Percentiles rank a stretch among this genome's conserved stretches.
Evolutionary conservation across 257 asterid genomes (phyloP).

Genomic region (Primulina eburnea): DNA sequence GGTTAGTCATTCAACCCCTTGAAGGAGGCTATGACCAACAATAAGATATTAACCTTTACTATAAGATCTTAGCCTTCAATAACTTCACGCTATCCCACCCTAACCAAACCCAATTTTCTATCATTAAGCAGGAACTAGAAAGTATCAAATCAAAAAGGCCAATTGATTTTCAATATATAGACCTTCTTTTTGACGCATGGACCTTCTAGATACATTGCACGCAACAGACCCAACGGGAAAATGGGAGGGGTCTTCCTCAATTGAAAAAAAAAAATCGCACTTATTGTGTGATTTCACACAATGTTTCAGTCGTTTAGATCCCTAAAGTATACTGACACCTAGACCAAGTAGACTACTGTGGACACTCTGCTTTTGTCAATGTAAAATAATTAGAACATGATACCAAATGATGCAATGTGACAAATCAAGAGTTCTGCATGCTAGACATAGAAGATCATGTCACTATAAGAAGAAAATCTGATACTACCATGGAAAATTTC

Average conservation of each 20-base stretch:
- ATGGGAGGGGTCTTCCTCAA: neutral
- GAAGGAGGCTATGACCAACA: neutral
- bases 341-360: neutral
- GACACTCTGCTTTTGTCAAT: neutral
- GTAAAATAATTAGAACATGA: neutral
- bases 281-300: neutral
- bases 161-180: neutral
- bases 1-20: neutral
- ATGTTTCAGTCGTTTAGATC: neutral
- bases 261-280: neutral
- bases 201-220: neutral
- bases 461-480: neutral
- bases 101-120: neutral
- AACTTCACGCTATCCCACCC: slow-evolving; percentile 16
- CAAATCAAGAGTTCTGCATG: neutral
- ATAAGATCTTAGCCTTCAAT: neutral
- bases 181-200: neutral
- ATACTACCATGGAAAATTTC: too few relatives aligned
- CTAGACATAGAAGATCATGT: neutral
- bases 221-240: neutral
- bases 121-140: slow-evolving; percentile 16
- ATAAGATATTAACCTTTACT: neutral
- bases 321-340: neutral
- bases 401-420: neutral
- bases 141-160: neutral